Percentiles rank a stretch among this genome's conserved stretches.
phyloP scores from a whole-genome alignment of 345 rosid species.

The Nephelium lappaceum region DNA sequence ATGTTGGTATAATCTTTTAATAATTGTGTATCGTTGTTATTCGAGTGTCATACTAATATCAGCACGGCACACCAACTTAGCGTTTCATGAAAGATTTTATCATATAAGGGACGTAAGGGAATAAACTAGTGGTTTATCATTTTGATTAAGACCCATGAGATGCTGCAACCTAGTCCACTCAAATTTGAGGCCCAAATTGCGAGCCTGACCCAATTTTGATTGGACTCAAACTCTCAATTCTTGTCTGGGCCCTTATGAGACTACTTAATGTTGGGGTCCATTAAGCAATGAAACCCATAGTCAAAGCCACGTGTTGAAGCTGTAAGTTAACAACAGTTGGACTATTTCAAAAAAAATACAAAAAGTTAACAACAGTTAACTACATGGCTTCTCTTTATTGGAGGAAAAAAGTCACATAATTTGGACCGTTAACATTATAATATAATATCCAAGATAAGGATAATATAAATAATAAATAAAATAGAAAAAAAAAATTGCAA shows the following conservation, averaged over 20 bases:
- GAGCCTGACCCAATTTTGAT: neutral
- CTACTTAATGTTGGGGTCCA: neutral
- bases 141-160: neutral
- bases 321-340: too few relatives aligned
- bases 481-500: neutral
- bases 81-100: too few relatives aligned
- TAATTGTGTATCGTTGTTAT: too few relatives aligned
- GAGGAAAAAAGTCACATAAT: neutral
- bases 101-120: too few relatives aligned
- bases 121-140: too few relatives aligned
- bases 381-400: neutral
- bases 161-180: neutral
- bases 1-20: too few relatives aligned
- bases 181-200: neutral
- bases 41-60: too few relatives aligned
- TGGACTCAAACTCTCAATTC: neutral
- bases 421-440: neutral
- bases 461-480: neutral
- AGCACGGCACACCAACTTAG: too few relatives aligned
- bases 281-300: neutral
- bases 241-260: neutral
- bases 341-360: too few relatives aligned
- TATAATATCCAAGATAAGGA: neutral
- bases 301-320: too few relatives aligned
- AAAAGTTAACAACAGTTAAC: too few relatives aligned